phyloP scores from a whole-genome alignment of 106 monocot species.

The Allium fistulosum region DNA sequence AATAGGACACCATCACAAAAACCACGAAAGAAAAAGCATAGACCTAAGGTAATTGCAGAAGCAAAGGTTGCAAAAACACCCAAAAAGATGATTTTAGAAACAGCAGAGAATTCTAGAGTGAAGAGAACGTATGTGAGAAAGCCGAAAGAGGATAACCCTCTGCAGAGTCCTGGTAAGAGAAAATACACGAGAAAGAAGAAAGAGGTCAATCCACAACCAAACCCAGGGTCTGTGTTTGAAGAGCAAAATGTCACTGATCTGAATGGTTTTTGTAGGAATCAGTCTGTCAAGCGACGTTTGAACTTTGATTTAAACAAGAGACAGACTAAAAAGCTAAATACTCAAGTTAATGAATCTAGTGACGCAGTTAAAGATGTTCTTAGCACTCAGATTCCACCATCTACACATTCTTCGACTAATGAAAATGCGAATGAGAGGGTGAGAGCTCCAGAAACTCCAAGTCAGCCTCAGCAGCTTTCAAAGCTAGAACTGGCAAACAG shows the following conservation, averaged over 20 bases:
- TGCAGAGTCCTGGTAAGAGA: too few species aligned
- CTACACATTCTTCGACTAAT: too few species aligned
- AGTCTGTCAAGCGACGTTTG: constrained; percentile 41
- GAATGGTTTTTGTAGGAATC: constrained; percentile 6
- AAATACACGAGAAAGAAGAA: constrained; percentile 19
- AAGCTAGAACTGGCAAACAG: not conserved
- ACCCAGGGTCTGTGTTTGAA: not conserved
- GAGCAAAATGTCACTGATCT: not conserved
- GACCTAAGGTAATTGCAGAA: constrained; percentile 77
- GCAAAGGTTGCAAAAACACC: constrained; percentile 43
- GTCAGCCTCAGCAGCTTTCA: not conserved
- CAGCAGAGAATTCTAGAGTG: not conserved
- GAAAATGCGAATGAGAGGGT: not conserved
- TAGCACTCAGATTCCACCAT: too few species aligned
- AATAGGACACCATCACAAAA: constrained; percentile 47
- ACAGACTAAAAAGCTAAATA: too few species aligned
- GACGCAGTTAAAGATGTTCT: too few species aligned
- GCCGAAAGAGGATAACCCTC: too few species aligned
- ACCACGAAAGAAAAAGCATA: constrained; percentile 46
- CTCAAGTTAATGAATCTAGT: too few species aligned
- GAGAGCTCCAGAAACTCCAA: constrained; percentile 1
- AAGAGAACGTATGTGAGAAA: constrained; percentile 36
- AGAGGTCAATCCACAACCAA: not conserved
- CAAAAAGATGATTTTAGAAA: not conserved
- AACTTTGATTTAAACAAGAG: constrained; percentile 35